Base-by-base conservation (phyloP, 495 filamentous ascomycete species). In the Xylaria castorea region DNA sequence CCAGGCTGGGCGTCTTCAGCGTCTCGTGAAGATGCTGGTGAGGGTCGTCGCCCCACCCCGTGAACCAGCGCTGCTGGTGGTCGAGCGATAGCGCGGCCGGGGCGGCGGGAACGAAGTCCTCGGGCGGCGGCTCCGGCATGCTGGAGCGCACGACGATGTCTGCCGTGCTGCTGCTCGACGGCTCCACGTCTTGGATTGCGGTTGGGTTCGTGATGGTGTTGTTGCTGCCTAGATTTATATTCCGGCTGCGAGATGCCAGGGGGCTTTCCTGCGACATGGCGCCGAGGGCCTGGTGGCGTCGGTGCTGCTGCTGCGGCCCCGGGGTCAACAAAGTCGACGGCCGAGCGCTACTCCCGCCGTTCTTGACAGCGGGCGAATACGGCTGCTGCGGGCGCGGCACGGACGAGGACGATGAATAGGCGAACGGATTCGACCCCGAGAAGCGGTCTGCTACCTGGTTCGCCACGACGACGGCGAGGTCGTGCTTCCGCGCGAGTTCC, bases 391-490 rank as follows among this genome's bases (percentile, higher is more conserved):
- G 14, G 42, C 11, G 44, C 44, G 44, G 16, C 44, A 20, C 14
- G 46, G 46, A 67, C 7, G 68, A 62, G n/a, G 71, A 67, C 57
- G 77, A 40, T 9, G 38, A 73, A 25, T 66, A 72, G 27, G 60
- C 51, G 62, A 53, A 30, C 1, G 65, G 71, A 68, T 57, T 57
- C 9, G 69, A 8, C 6, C 22, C 34, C 16, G 85, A 82, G 75
- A 99, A 97, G 8, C 94, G 89, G 82, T 99, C 96, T 5, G 92
- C 91, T n/a, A 99, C 97, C 79, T 99, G 96, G 77, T 99, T 99
- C 12, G 95, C 91, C 1, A 98, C 91, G 4, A 98, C 95, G 38
- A 99, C 87, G 14, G 96, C 94, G 32, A 97, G 83, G 67, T 91
- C 83, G 78, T 96, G 83, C 58, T 85, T 86, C 42, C 86, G 85